Conservation (phyloP, 1,284 basidiomycete species). For the Puccinia horiana region DNA sequence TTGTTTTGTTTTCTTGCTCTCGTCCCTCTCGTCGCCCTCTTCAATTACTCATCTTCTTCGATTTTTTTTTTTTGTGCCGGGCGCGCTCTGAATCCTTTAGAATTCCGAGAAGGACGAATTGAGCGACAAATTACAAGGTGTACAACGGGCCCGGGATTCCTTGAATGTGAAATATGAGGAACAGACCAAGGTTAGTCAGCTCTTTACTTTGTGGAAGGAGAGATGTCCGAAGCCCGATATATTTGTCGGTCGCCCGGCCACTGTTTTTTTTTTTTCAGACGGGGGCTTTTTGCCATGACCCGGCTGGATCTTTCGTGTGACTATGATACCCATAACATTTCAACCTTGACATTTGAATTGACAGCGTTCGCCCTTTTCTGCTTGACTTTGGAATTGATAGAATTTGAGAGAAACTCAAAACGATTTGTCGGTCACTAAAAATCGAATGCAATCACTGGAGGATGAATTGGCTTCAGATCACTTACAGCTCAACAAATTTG, state of each 20-base stretch:
- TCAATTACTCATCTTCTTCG: not conserved
- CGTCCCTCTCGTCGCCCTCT: constrained; percentile 7
- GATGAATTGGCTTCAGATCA: constrained; percentile 80
- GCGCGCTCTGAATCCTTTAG: not conserved
- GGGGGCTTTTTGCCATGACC: too few relatives aligned
- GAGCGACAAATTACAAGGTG: constrained; percentile 54
- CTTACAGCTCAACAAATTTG: constrained; percentile 69
- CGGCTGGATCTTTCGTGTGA: constrained; percentile 57
- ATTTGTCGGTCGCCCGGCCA: constrained; percentile 3
- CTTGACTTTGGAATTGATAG: constrained; percentile 28
- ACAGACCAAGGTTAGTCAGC: constrained; percentile 52
- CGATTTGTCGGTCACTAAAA: constrained; percentile 66
- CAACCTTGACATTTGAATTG: constrained; percentile 30
- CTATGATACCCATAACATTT: constrained; percentile 38
- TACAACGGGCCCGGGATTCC: constrained; percentile 54
- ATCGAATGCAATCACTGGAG: constrained; percentile 74
- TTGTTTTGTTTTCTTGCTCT: constrained; percentile 51
- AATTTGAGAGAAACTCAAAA: constrained; percentile 59
- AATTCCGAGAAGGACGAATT: constrained; percentile 54
- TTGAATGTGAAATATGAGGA: constrained; percentile 56
- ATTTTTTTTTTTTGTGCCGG: not conserved
- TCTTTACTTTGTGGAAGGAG: not conserved
- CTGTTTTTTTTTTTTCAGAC: too few relatives aligned
- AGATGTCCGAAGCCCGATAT: not conserved
- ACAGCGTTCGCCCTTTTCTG: not conserved